These are phyloP conservation scores for Agroathelia rolfsii DNA, from an alignment of 1,284 basidiomycete species.

Conservation along the genomic window DNA sequence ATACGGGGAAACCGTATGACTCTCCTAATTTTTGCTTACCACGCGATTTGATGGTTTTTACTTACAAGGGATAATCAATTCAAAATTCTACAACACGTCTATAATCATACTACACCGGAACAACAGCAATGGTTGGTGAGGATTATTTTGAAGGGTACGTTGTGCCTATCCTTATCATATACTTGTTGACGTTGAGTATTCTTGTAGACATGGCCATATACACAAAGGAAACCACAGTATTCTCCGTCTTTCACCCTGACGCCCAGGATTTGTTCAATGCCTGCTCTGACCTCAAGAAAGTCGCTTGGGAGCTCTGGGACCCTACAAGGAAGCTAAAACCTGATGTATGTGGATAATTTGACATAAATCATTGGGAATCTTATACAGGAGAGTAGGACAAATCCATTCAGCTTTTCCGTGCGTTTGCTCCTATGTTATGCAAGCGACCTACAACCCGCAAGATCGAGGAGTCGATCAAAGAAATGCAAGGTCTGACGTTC, in stretches of 20 bases:
- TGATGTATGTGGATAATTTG: slow-evolving; percentile 29
- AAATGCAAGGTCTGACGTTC: slow-evolving; percentile 68
- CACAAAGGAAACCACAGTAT: slow-evolving; percentile 82
- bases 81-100: slow-evolving; percentile 65
- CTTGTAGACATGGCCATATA: slow-evolving; percentile 63
- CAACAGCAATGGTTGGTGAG: slow-evolving; percentile 90
- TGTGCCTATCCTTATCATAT: not conserved
- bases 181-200: not conserved
- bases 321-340: slow-evolving; percentile 50
- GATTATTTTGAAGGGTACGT: slow-evolving; percentile 82
- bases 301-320: slow-evolving; percentile 76
- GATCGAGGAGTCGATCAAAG: slow-evolving; percentile 74
- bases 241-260: slow-evolving; percentile 83
- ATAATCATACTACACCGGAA: slow-evolving; percentile 67
- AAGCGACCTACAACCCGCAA: slow-evolving; percentile 73
- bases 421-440: slow-evolving; percentile 90
- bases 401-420: slow-evolving; percentile 66
- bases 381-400: slow-evolving; percentile 75
- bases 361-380: not conserved
- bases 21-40: slow-evolving; percentile 1
- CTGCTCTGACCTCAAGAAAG: slow-evolving; percentile 87
- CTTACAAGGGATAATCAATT: slow-evolving; percentile 59
- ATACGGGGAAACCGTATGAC: slow-evolving; percentile 57
- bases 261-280: slow-evolving; percentile 88
- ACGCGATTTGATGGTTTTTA: slow-evolving; percentile 7